These are phyloP conservation scores for Myxozyma neotropica DNA, from an alignment of 805 yeast species.

Conservation along the genomic window DNA sequence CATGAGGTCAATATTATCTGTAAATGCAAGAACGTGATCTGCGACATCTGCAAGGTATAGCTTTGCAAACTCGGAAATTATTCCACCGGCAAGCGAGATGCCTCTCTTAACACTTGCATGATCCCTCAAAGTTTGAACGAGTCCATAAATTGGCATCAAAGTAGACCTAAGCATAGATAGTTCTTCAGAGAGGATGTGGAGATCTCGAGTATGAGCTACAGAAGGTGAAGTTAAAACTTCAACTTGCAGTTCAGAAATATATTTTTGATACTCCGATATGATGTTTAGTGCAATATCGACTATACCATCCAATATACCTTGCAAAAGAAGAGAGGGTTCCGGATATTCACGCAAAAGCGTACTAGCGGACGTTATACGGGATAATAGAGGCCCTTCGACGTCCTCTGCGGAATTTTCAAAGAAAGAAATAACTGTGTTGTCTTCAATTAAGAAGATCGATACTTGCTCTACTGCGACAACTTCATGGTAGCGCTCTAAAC, in stretches of 20 bases:
- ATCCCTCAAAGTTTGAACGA: constrained; percentile 52
- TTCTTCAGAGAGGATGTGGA: constrained; percentile 59
- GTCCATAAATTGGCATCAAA: constrained; percentile 52
- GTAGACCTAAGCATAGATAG: constrained; percentile 52
- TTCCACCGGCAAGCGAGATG: constrained; percentile 29
- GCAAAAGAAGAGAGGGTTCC: constrained; percentile 56
- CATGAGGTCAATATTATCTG: constrained; percentile 60
- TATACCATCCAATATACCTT: constrained; percentile 56
- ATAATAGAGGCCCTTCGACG: constrained; percentile 54
- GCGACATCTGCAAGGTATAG: constrained; percentile 58
- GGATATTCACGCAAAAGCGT: constrained; percentile 55
- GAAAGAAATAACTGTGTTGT: constrained; percentile 55
- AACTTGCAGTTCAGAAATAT: constrained; percentile 54
- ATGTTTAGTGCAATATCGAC: constrained; percentile 60
- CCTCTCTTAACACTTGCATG: constrained; percentile 37
- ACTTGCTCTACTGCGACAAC: constrained; percentile 60
- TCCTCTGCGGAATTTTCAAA: constrained; percentile 61
- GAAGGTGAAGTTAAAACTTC: constrained; percentile 56
- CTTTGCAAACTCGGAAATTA: constrained; percentile 50
- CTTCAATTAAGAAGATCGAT: constrained; percentile 51
- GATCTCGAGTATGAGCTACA: constrained; percentile 53
- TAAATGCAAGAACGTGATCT: constrained; percentile 52
- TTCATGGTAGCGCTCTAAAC: constrained; percentile 49
- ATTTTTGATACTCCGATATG: constrained; percentile 53
- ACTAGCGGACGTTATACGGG: constrained; percentile 50